Base-by-base conservation (phyloP, 768 basidiomycete genomes). In the Butyriboletus loyo region DNA sequence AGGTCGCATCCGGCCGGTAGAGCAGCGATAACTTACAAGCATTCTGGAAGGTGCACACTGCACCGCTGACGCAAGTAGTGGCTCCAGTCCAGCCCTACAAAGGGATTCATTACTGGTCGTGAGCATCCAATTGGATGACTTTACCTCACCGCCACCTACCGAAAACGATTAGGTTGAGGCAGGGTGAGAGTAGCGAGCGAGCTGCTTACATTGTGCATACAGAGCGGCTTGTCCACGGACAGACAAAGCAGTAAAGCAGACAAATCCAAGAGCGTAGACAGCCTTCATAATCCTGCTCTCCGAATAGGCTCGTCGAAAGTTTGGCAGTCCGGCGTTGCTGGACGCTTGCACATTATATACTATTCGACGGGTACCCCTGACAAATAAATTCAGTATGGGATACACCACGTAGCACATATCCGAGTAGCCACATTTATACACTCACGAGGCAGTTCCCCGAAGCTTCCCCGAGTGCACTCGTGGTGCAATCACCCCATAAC, bases 141-240 rank as follows among this genome's bases (percentile, higher is more conserved):
- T 31, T n/a, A 40, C 56, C 27, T 45, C 9, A 5, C 56, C 56
- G 1, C 56, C 56, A 51, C 56, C 56, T 57, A 22, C 45, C 13
- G 31, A 31, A 35, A 38, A 19, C 8, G 7, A n/a, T 56, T 5
- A 56, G 42, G 13, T 35, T 41, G 8, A 35, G 0, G 9, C n/a
- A n/a, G n/a, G n/a, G n/a, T n/a, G n/a, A n/a, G n/a, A 35, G 25
- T 47, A 25, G 27, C 14, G 1, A 24, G 22, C 21, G 7, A 48
- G 22, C 11, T 11, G 7, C 56, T 21, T 36, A 56, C 56, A 58
- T 52, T 58, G 56, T 1, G 24, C 54, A 31, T 56, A 58, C 37
- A 56, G 49, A 22, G 37, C 41, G 27, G 50, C 54, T 35, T 58
- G 54, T 19, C 35, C 56, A 1, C 32, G 31, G 40, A 50, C 54